phyloP scores from a whole-genome alignment of 2,329 filamentous ascomycete species.

The Dothiorella sarmentorum region DNA sequence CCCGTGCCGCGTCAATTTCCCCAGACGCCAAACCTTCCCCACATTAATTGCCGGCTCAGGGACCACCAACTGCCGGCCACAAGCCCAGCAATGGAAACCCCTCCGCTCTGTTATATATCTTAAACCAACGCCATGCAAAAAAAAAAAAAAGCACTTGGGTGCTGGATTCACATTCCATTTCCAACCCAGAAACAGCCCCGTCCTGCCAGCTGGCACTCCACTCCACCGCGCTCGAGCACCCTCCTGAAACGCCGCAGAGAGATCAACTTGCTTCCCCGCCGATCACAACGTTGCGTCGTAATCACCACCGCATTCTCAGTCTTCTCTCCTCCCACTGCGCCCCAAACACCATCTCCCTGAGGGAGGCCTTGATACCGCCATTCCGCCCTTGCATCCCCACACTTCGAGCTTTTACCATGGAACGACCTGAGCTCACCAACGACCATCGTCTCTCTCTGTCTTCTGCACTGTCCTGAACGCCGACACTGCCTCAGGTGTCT shows the following conservation, averaged over 20 bases:
- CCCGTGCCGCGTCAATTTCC: not conserved
- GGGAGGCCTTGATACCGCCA: not conserved
- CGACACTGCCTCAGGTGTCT: too few species aligned
- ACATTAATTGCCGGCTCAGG: not conserved
- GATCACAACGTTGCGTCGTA: not conserved
- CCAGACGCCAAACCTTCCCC: slow-evolving; percentile 9
- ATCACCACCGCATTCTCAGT: not conserved
- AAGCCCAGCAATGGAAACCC: not conserved
- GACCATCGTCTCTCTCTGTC: not conserved
- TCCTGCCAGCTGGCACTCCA: too few species aligned
- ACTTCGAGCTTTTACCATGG: not conserved
- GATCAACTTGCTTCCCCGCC: not conserved
- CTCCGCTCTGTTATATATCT: too few species aligned
- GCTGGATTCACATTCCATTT: too few species aligned
- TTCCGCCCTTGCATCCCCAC: not conserved
- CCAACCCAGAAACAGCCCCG: too few species aligned
- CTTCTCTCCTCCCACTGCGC: not conserved
- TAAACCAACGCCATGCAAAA: too few species aligned
- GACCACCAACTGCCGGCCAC: slow-evolving; percentile 1
- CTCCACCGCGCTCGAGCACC: not conserved
- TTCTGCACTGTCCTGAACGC: too few species aligned
- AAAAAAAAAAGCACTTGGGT: too few species aligned
- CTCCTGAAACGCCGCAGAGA: not conserved
- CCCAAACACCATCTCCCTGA: not conserved
- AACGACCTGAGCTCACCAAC: not conserved